These are phyloP conservation scores for Cutaneotrichosporon sp. DNA, from an alignment of 1,284 basidiomycete species.

Conservation along the genomic window DNA sequence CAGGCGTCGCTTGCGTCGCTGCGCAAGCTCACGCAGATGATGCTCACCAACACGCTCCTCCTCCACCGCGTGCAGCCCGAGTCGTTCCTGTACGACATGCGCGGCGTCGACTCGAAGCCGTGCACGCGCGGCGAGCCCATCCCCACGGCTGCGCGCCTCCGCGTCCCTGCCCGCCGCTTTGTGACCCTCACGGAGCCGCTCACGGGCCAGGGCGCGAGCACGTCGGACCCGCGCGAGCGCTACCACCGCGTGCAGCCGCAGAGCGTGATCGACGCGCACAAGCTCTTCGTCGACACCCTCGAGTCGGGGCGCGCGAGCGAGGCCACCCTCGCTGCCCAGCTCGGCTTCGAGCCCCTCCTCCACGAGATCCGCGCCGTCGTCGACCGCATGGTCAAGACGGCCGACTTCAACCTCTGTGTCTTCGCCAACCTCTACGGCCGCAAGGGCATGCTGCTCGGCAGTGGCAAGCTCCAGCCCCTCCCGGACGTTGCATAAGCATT, in stretches of 20 bases:
- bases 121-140: slow-evolving; percentile 16
- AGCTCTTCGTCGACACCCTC: slow-evolving; percentile 13
- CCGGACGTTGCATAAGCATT: slow-evolving; percentile 19
- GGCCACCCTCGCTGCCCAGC: slow-evolving; percentile 15
- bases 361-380: slow-evolving; percentile 55
- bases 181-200: slow-evolving; percentile 26
- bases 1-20: slow-evolving; percentile 11
- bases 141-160: slow-evolving; percentile 19
- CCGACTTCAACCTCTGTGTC: slow-evolving; percentile 47
- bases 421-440: slow-evolving; percentile 26
- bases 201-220: slow-evolving; percentile 22
- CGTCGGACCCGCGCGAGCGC: slow-evolving; percentile 22
- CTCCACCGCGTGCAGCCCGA: slow-evolving; percentile 29
- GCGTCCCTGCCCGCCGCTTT: slow-evolving; percentile 25
- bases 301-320: slow-evolving; percentile 10
- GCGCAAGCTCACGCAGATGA: slow-evolving; percentile 18
- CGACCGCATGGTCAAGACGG: slow-evolving; percentile 56
- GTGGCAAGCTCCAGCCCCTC: slow-evolving; percentile 19
- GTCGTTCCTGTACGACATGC: slow-evolving; percentile 26
- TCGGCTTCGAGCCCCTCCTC: slow-evolving; percentile 22
- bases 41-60: slow-evolving; percentile 27
- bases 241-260: slow-evolving; percentile 24
- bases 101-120: slow-evolving; percentile 20
- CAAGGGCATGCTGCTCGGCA: slow-evolving; percentile 26
- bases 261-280: slow-evolving; percentile 16